Conservation (phyloP, 257 asterid genomes). For the Rehmannia glutinosa region DNA sequence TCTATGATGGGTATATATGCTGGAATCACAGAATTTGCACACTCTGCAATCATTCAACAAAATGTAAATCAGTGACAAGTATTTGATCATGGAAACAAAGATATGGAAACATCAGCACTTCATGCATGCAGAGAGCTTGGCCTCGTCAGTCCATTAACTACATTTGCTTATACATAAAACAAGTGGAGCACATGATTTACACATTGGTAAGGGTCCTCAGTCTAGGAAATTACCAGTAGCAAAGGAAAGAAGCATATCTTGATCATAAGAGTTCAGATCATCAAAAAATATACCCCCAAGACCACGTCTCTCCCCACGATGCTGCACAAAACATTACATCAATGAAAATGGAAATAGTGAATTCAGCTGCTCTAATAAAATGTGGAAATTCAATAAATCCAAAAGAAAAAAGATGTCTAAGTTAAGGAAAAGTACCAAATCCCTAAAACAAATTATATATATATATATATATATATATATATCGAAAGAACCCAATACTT, state of each 20-base stretch:
- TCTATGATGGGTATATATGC: constrained; percentile 86
- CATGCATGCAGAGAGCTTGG: constrained; percentile 4
- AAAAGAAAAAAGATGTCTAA: background rate
- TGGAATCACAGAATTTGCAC: constrained; percentile 92
- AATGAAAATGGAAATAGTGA: background rate
- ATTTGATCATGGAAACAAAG: constrained; percentile 1
- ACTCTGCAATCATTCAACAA: constrained; percentile 57
- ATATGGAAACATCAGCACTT: background rate
- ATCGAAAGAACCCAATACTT: too few relatives aligned
- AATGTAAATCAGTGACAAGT: background rate
- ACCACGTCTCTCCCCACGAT: constrained; percentile 96
- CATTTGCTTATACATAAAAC: background rate
- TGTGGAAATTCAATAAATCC: background rate
- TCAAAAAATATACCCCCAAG: constrained; percentile 98
- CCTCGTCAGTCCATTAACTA: background rate
- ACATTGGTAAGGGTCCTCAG: constrained; percentile 1
- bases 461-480: background rate
- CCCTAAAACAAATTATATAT: too few relatives aligned
- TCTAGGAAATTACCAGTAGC: constrained; percentile 69
- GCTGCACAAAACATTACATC: constrained; percentile 48
- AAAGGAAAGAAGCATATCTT: constrained; percentile 97
- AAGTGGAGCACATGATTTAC: background rate
- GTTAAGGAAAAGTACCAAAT: background rate
- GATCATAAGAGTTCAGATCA: constrained; percentile 84
- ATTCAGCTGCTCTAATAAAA: background rate